A percentile compares a stretch with the other conserved stretches of the same genome.
Conservation (phyloP, 164 flowering plant species). For the Stephania yunnanensis region DNA sequence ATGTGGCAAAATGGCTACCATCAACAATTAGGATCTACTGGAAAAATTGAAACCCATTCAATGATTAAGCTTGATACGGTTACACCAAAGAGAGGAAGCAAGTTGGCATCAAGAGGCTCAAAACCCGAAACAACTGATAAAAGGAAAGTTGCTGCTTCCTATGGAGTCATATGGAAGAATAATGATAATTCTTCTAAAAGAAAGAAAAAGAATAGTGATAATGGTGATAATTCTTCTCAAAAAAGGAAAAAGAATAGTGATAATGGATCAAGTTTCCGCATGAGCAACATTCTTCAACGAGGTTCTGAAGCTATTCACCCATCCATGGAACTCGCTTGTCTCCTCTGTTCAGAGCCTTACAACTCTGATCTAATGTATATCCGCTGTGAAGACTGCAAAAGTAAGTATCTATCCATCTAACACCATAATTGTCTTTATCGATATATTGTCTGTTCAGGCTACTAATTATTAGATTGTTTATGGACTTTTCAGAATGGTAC, state of each 20-base stretch:
- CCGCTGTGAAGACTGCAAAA: constrained; percentile 56
- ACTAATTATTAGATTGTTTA: constrained; percentile 1
- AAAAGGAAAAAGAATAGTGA: constrained; percentile 30
- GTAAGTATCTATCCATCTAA: constrained; percentile 40
- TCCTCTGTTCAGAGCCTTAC: constrained; percentile 62
- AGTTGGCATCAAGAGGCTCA: neutral
- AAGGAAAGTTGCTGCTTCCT: constrained; percentile 14
- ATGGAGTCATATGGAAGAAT: constrained; percentile 73
- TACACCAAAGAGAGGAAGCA: neutral
- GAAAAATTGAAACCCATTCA: constrained; percentile 18
- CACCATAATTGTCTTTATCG: neutral
- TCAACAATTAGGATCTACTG: constrained; percentile 21
- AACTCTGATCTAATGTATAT: constrained; percentile 71
- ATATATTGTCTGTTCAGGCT: neutral
- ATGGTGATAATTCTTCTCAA: constrained; percentile 15
- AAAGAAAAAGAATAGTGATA: constrained; percentile 31
- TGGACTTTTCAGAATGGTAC: constrained; percentile 67
- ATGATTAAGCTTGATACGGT: constrained; percentile 21
- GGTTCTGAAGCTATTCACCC: constrained; percentile 27
- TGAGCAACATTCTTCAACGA: constrained; percentile 42
- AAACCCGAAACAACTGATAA: constrained; percentile 18
- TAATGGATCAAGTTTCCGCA: constrained; percentile 45
- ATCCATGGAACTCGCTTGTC: constrained; percentile 36
- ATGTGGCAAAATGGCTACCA: constrained; percentile 19
- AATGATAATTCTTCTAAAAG: too few relatives aligned